phyloP scores from a whole-genome alignment of 2,329 filamentous ascomycete genomes.

The Cercospora sp. region DNA sequence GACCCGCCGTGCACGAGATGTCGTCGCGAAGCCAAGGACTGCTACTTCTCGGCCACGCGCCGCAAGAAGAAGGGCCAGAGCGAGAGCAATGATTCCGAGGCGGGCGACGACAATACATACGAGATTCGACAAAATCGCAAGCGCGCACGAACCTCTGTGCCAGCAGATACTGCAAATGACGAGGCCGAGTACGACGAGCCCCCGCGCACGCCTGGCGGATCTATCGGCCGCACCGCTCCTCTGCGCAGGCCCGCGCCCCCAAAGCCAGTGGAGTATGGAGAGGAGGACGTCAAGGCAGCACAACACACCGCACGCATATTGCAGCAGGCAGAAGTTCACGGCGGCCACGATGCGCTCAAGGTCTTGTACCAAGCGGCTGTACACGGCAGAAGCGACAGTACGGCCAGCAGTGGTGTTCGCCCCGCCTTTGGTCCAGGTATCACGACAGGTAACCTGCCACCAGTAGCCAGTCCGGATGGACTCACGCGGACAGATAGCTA shows the following conservation, averaged over 20 bases:
- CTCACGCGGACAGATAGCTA: slow-evolving; percentile 18
- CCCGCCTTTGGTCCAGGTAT: slow-evolving; percentile 30
- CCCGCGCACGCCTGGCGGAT: slow-evolving; percentile 67
- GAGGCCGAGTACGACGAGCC: slow-evolving; percentile 55
- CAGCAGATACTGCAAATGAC: slow-evolving; percentile 43
- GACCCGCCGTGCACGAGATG: slow-evolving; percentile 93
- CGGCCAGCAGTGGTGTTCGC: slow-evolving; percentile 32
- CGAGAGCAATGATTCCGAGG: slow-evolving; percentile 45
- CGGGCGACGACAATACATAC: slow-evolving; percentile 58
- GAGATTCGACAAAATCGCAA: slow-evolving; percentile 73
- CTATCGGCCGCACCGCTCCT: slow-evolving; percentile 64
- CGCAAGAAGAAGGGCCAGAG: slow-evolving; percentile 77
- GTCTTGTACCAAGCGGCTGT: slow-evolving; percentile 81
- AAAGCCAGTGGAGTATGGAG: slow-evolving; percentile 40
- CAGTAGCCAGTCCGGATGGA: slow-evolving; percentile 29
- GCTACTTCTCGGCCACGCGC: slow-evolving; percentile 92
- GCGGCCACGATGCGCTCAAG: slow-evolving; percentile 88
- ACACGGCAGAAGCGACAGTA: slow-evolving; percentile 49
- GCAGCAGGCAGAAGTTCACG: slow-evolving; percentile 71
- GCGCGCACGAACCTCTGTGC: slow-evolving; percentile 48
- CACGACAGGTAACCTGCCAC: slow-evolving; percentile 25
- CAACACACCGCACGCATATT: slow-evolving; percentile 61
- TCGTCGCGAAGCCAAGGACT: slow-evolving; percentile 91
- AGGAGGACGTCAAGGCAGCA: slow-evolving; percentile 59
- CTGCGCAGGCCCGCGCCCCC: slow-evolving; percentile 59